Evolutionary conservation across 2,329 filamentous ascomycete species (phyloP), one percentile per base, ranked within the genome.

Genomic region (Fusarium begoniae): DNA sequence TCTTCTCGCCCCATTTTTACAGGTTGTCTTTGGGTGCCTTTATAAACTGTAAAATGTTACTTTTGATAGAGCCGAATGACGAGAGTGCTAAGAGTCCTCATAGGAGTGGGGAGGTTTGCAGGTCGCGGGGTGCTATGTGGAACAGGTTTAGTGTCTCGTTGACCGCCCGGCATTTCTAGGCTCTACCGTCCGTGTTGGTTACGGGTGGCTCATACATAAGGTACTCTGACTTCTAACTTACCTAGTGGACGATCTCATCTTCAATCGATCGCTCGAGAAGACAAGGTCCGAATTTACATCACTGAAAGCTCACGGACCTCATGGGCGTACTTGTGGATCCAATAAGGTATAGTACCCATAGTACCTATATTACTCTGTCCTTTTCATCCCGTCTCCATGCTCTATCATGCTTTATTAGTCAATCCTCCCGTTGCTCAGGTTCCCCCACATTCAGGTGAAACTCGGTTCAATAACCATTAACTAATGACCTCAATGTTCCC

Each of bases 1-100:
- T 99, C 96, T 87, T 98, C 96, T 81, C 85, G 88, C 56, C 90
- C 90, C 90, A 92, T 92, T 40, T 59, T 73, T 47, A 57, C 55
- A 26, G 48, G 37, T 26, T 74, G 37, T 61, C 17, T 60, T 44
- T 30, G 18, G 53, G 43, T 50, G 41, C 22, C 43, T 63, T 35
- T 48, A 56, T 28, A 12, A 57, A 68, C 26, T 59, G 63, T 22
- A 59, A 54, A 58, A 53, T 67, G 44, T 63, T 24, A 40, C 54
- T 63, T 65, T 45, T 66, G 56, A 68, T 55, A 66, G 58, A 69
- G 60, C 47, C 60, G 66, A 67, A 57, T 73, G 63, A 55, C 63
- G 67, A 69, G 73, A 77, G 68, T 54, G 32, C 68, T 56, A 66
- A 68, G 69, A 77, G 68, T 51, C 45, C 69, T 74, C 66, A 65